Conservation (phyloP, 176 grass and related monocot genomes). For the Carex myosuroides region DNA sequence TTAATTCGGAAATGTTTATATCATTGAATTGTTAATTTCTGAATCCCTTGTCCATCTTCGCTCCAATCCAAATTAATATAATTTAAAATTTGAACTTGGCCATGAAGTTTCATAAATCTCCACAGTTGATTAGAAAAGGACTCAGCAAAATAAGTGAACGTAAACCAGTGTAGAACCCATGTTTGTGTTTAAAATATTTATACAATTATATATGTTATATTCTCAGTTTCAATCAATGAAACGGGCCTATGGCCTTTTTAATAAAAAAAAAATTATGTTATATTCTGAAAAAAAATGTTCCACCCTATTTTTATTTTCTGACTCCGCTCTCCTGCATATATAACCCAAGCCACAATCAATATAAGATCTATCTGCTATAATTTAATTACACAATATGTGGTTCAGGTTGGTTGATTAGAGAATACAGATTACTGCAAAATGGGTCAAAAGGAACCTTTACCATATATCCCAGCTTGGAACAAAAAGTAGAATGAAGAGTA, state of each 20-base stretch:
- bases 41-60: not conserved
- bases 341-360: not conserved
- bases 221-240: no score
- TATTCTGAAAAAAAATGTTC: no score
- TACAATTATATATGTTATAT: no score
- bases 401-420: not conserved
- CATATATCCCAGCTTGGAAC: not conserved
- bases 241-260: no score
- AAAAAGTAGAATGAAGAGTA: constrained; percentile 4
- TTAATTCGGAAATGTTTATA: not conserved
- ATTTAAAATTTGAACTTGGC: not conserved
- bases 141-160: not conserved
- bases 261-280: no score
- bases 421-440: not conserved
- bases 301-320: no score
- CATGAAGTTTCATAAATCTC: not conserved
- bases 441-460: constrained; percentile 24
- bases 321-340: not conserved
- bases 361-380: not conserved
- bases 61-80: not conserved
- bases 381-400: not conserved
- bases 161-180: no score
- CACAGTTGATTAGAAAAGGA: not conserved
- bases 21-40: not conserved
- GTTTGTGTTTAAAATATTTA: no score